Evolutionary conservation across 2,329 filamentous ascomycete genomes (phyloP), one percentile per base, ranked within the genome.

Genomic region (Colletotrichum coccodes): DNA sequence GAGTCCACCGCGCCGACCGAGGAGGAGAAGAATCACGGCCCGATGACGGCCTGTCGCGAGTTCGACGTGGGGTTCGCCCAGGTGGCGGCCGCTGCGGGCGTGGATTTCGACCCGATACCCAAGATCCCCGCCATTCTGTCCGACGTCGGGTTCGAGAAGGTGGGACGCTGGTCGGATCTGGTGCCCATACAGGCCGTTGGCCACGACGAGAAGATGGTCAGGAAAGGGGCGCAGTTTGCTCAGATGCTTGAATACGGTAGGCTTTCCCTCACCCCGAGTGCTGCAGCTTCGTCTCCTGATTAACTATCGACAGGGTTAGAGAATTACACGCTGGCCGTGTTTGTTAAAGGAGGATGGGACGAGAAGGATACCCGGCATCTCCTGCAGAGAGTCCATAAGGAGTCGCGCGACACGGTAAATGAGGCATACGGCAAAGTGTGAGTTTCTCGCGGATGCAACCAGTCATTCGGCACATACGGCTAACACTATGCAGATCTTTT

Each of bases 51-150:
- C 3, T 81, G 78, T 38, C 76, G 75, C 16, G 78, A 79, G 58
- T 82, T 79, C 59, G 73, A 81, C n/a, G 72, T 70, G 49, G 54
- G 76, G 1, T 81, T 78, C 49, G 72, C 65, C 9, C 73, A 76
- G 14, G 71, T 78, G 63, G 65, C 71, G 32, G 65, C 71, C 14
- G 72, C 73, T 18, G 71, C 78, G 18, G 79, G 77, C 11, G 73
- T 84, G 18, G 78, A 84, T 49, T 82, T 79, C 56, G 81, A 83
- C 62, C 82, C 82, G 0, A 75, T 79, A 14, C 79, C 80, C 4
- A 75, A 73, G 21, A 75, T 80, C 1, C 73, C 78, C 7, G 73
- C 73, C 9, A 80, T 77, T 72, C 73, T 84, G 18, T 63, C 76
- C 4, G 75, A 77, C 0, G 71, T 80, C 4, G 81, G 81, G n/a